Conservation (phyloP, 208 protist genomes). For the Crithidia acanthocephali region DNA sequence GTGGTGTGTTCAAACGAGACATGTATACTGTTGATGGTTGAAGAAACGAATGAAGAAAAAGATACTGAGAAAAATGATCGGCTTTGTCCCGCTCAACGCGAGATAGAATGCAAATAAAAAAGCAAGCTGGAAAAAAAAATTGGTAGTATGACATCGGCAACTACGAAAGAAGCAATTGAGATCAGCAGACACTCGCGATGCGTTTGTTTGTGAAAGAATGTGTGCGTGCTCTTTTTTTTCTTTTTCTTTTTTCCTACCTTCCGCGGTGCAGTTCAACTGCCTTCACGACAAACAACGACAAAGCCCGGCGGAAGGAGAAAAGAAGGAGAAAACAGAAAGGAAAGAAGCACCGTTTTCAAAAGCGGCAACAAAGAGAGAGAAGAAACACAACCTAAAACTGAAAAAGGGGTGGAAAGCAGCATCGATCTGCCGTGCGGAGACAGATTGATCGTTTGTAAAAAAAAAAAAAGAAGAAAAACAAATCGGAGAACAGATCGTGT, state of each 20-base stretch:
- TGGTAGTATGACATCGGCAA: no score
- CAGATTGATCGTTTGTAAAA: no score
- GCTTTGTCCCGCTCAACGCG: background rate
- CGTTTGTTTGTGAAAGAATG: background rate
- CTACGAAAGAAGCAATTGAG: no score
- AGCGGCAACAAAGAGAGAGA: background rate
- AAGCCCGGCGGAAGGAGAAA: background rate
- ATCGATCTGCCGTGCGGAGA: no score
- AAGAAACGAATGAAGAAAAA: background rate
- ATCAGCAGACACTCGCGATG: background rate
- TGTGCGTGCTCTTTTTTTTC: background rate
- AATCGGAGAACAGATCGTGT: background rate
- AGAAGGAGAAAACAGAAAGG: background rate
- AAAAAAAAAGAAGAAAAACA: no score
- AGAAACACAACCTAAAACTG: no score
- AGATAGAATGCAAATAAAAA: background rate
- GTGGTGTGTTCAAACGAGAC: no score
- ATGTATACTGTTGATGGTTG: no score
- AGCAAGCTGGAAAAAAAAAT: no score
- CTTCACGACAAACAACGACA: background rate
- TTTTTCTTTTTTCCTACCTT: no score
- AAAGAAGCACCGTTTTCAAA: background rate
- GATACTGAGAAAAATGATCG: conserved; percentile 9
- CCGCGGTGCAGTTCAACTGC: background rate
- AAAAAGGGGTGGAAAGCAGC: no score